Evolutionary conservation across 2,329 filamentous ascomycete genomes (phyloP).

Genomic region (Biscogniauxia sp.): DNA sequence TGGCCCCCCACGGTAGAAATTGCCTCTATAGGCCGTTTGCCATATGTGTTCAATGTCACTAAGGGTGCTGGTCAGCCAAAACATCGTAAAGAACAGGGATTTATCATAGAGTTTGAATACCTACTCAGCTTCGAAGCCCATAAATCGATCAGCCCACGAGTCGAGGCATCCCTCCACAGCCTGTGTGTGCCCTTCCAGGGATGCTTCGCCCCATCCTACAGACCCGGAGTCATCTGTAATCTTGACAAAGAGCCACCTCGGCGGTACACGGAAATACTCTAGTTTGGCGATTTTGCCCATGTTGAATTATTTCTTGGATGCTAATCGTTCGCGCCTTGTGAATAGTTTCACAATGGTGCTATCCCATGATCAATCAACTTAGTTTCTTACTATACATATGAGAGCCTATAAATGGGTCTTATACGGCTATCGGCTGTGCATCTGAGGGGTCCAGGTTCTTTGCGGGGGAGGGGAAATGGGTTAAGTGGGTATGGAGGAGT

Average conservation of each 20-base stretch:
- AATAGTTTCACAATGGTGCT: too few relatives aligned
- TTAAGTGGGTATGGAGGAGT: background rate
- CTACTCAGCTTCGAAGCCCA: slow-evolving; percentile 69
- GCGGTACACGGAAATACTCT: slow-evolving; percentile 73
- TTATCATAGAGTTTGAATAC: slow-evolving; percentile 11
- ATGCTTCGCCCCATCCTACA: slow-evolving; percentile 72
- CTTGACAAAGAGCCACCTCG: slow-evolving; percentile 77
- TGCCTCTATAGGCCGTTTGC: slow-evolving; percentile 68
- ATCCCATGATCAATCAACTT: too few relatives aligned
- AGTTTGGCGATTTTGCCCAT: slow-evolving; percentile 66
- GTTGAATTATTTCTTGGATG: slow-evolving; percentile 1
- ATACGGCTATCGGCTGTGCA: background rate
- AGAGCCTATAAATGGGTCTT: background rate
- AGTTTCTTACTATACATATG: too few relatives aligned
- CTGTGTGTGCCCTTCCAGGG: slow-evolving; percentile 70
- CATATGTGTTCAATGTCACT: slow-evolving; percentile 80
- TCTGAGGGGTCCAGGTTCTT: background rate
- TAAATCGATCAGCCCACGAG: slow-evolving; percentile 41
- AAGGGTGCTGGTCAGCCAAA: background rate
- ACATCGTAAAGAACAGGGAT: background rate
- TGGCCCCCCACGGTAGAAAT: slow-evolving; percentile 75
- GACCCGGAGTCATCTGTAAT: slow-evolving; percentile 64
- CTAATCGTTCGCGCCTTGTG: too few relatives aligned
- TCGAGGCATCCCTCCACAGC: slow-evolving; percentile 73
- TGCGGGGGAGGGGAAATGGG: background rate